A percentile compares a stretch with the other conserved stretches of the same genome.
These are phyloP conservation scores for Phalaenopsis aphrodite DNA, from an alignment of 106 monocot species.

Conservation along the genomic window DNA sequence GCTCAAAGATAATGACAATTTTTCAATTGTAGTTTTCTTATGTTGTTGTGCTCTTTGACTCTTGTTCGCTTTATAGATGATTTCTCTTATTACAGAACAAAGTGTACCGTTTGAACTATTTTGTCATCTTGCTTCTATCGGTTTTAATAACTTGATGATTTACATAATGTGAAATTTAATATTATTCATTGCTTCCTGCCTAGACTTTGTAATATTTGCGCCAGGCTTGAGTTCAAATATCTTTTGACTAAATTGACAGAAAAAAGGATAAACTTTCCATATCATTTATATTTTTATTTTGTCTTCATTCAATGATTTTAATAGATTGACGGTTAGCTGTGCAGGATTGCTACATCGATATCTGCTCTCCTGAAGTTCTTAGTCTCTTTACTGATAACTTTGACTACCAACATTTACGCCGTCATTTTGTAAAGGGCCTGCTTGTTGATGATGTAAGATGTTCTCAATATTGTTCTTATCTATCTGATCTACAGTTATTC, in stretches of 20 bases:
- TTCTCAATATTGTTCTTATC: neutral
- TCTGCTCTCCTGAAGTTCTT: constrained; percentile 93
- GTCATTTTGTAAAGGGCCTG: constrained; percentile 95
- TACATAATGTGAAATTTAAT: neutral
- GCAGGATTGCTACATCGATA: constrained; percentile 99
- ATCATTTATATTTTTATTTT: neutral
- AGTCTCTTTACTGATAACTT: constrained; percentile 96
- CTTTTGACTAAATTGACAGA: neutral
- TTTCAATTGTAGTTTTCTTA: too few relatives aligned
- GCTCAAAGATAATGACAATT: too few relatives aligned
- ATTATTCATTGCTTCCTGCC: neutral
- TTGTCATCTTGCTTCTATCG: neutral
- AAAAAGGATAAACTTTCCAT: neutral
- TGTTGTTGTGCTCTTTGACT: neutral
- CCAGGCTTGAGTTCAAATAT: neutral
- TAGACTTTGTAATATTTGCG: neutral
- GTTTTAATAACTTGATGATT: neutral
- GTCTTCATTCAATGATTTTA: neutral
- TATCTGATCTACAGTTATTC: neutral
- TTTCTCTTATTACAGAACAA: neutral
- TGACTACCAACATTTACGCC: constrained; percentile 98
- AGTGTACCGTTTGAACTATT: neutral
- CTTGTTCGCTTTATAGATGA: neutral
- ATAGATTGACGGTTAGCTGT: constrained; percentile 4
- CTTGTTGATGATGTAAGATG: constrained; percentile 90